Conservation (phyloP, 352 stramenopile species). For the Pythium coloratum region DNA sequence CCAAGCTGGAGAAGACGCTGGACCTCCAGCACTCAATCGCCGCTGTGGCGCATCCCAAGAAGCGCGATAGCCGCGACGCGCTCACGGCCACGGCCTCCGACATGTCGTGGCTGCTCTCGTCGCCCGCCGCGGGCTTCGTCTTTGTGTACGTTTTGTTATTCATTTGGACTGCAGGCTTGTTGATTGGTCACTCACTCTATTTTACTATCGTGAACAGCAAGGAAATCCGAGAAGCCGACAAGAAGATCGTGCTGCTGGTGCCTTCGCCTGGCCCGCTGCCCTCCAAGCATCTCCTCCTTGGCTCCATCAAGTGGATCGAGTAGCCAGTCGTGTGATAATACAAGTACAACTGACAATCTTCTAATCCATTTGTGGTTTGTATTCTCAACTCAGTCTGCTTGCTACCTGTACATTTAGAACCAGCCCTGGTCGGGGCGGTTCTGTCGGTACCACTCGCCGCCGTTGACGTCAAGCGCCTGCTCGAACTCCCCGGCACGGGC, state of each 20-base stretch:
- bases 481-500: conserved; percentile 83
- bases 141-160: conserved; percentile 60
- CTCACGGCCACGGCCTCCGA: conserved; percentile 45
- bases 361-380: background rate
- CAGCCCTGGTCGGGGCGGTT: conserved; percentile 75
- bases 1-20: conserved; percentile 68
- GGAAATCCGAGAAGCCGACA: conserved; percentile 71
- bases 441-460: conserved; percentile 83
- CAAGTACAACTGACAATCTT: background rate
- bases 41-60: conserved; percentile 57
- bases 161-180: background rate
- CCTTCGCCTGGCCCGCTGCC: conserved; percentile 75
- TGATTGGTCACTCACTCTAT: background rate
- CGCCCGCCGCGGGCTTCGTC: conserved; percentile 76
- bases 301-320: conserved; percentile 88
- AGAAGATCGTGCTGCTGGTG: conserved; percentile 82
- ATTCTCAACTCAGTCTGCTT: background rate
- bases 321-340: conserved; percentile 22
- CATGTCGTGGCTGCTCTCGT: conserved; percentile 58
- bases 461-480: conserved; percentile 79
- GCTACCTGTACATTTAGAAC: conserved; percentile 22
- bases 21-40: conserved; percentile 76
- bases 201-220: conserved; percentile 39
- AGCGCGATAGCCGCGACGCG: conserved; percentile 31
- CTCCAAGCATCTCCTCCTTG: conserved; percentile 75